phyloP scores from a whole-genome alignment of 2,329 filamentous ascomycete species.

The Fonsecaea erecta region DNA sequence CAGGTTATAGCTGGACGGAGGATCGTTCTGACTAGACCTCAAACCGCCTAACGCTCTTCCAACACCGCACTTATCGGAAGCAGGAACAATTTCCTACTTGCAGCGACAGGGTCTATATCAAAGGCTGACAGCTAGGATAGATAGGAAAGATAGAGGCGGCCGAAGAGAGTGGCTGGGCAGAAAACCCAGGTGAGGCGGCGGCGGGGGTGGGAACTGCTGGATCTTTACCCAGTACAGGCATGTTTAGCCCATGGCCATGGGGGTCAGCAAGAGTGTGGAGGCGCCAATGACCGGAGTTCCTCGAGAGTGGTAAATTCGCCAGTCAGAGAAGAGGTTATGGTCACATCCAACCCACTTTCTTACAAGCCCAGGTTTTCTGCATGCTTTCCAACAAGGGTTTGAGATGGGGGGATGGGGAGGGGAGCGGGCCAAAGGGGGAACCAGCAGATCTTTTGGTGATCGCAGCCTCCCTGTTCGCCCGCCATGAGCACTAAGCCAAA shows the following conservation, averaged over 20 bases:
- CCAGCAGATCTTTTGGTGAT: not conserved
- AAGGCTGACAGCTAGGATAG: slow-evolving; percentile 8
- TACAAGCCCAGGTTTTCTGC: not conserved
- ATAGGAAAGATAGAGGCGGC: slow-evolving; percentile 17
- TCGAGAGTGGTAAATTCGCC: not conserved
- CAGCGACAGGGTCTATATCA: not conserved
- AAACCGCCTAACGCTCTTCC: not conserved
- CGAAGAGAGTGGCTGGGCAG: slow-evolving; percentile 9
- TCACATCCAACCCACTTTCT: not conserved
- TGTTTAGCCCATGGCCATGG: slow-evolving; percentile 1
- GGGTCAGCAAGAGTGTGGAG: not conserved
- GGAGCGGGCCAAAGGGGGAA: not conserved
- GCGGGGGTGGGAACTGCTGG: not conserved
- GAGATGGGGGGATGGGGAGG: not conserved
- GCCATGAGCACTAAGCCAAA: not conserved
- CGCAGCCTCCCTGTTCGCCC: not conserved
- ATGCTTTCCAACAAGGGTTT: not conserved
- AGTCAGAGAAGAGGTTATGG: not conserved
- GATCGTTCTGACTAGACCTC: not conserved
- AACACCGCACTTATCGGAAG: slow-evolving; percentile 4
- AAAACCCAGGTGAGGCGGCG: not conserved
- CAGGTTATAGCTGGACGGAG: slow-evolving; percentile 5
- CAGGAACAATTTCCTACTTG: slow-evolving; percentile 12
- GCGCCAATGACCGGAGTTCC: not conserved
- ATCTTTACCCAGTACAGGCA: slow-evolving; percentile 2